Evolutionary conservation across 768 basidiomycete genomes (phyloP), one percentile per base, ranked within the genome.

Genomic region (Amanita phalloides): DNA sequence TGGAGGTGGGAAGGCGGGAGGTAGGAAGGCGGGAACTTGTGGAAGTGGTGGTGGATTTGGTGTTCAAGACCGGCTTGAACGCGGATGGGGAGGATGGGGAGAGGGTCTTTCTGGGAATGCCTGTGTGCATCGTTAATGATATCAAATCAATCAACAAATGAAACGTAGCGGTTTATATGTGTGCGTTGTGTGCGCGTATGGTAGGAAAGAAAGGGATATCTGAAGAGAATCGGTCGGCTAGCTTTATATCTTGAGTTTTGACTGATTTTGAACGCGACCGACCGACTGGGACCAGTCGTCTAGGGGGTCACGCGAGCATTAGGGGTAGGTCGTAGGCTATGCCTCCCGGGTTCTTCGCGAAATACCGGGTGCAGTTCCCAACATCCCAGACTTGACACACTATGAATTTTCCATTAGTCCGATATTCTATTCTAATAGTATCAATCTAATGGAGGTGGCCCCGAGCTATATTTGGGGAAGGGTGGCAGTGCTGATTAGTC

Each of bases 11-110:
- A 36, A 20, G 45, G 21, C 17, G 45, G 17, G 45, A 13, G 14
- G 47, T 21, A 37, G 33, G n/a, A 20, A 30, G 28, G 28, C 17
- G n/a, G n/a, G 33, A 33, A 4, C 6, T 4, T 4, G 17, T 9
- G 3, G 33, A 2, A 10, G 32, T 3, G 26, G 26, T 0, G 26
- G 26, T 4, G 26, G 26, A 6, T 26, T 6, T 26, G 1, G 35
- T 38, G 37, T 49, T 17, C 48, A 49, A 49, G 48, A 20, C 48
- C 48, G 10, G 48, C 48, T 49, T 49, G 48, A 36, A 48, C 32
- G 45, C 30, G 41, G 41, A 21, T 2, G 6, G 3, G 21, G 42
- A 11, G 42, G 42, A 43, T 17, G 17, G 17, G 28, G 45, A 11
- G 10, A 11, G 11, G 32, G 32, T 47, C n/a, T 33, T 47, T 47